Evolutionary conservation across 2,329 filamentous ascomycete genomes (phyloP), one percentile per base, ranked within the genome.

Genomic region (Sphaerulina vaccinii): DNA sequence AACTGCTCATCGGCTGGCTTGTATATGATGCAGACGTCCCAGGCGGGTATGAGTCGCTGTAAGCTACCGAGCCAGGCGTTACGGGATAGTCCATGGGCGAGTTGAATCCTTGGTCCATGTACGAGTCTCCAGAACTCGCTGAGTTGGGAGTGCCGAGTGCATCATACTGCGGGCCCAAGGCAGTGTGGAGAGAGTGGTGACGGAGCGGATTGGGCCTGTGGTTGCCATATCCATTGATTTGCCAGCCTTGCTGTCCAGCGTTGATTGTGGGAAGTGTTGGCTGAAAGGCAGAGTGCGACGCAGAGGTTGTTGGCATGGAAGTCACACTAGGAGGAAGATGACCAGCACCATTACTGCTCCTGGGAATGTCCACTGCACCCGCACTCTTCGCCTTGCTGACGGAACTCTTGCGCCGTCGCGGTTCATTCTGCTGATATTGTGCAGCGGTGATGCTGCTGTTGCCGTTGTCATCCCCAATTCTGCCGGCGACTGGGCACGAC

Each of bases 401-500:
- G 16, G 51, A 50, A 22, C 36, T 50, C 51, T 54, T 54, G 32
- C 45, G 46, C 33, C 40, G 51, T 15, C 32, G 49, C 11, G 32
- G 33, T 66, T 19, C 62, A 29, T 29, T 62, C 21, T 61, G 45
- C 45, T 36, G 44, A 41, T 49, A 49, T 35, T 29, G 44, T 15
- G 49, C 57, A 22, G 58, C 56, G 27, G 35, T 45, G 15, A 57
- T 36, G 29, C 36, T 52, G 15, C 8, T 13, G 16, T 9, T 43
- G 29, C 36, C 54, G 44, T 45, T 55, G 36, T 55, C 51, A 39
- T 64, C 58, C 10, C 44, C 41, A 40, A 71, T 67, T 13, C 72
- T 71, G 47, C 76, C 78, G 33, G 77, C 76, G 45, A 86, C 73
- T 8, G 83, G 83, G 52, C 95, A 76, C 51, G 91, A 91, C 61